Conservation (phyloP, 768 basidiomycete species). For the Leccinum ochraceum region DNA sequence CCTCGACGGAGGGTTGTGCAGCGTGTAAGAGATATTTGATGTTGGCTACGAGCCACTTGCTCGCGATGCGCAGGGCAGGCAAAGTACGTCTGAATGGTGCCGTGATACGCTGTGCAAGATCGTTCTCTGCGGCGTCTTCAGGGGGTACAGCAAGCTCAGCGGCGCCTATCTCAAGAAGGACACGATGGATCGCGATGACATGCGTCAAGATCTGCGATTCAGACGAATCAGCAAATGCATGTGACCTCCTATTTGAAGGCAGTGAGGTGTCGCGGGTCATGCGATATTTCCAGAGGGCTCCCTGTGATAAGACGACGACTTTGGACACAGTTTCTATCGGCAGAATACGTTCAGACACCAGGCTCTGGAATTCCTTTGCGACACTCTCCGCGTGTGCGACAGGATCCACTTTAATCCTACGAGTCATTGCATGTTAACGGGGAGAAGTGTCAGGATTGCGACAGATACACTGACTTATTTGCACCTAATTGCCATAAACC, state of each 20-base stretch:
- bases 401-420: slow-evolving; percentile 43
- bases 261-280: slow-evolving; percentile 59
- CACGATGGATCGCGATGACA: slow-evolving; percentile 62
- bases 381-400: slow-evolving; percentile 50
- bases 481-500: slow-evolving; percentile 61
- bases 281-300: slow-evolving; percentile 82
- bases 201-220: slow-evolving; percentile 72
- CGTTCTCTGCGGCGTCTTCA: slow-evolving; percentile 53
- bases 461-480: slow-evolving; percentile 52
- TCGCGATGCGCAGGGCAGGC: slow-evolving; percentile 82
- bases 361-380: slow-evolving; percentile 53
- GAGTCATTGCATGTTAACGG: slow-evolving; percentile 7
- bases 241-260: slow-evolving; percentile 29
- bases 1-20: slow-evolving; percentile 34
- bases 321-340: slow-evolving; percentile 77
- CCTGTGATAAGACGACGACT: slow-evolving; percentile 70
- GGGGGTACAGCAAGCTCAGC: slow-evolving; percentile 58
- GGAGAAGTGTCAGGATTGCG: not conserved
- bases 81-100: slow-evolving; percentile 84
- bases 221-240: slow-evolving; percentile 26
- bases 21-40: slow-evolving; percentile 60
- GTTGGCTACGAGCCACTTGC: slow-evolving; percentile 87
- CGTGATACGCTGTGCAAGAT: slow-evolving; percentile 80
- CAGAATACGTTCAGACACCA: slow-evolving; percentile 69
- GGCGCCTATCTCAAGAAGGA: slow-evolving; percentile 65